A percentile compares a stretch with the other conserved stretches of the same genome.
phyloP scores from a whole-genome alignment of 768 basidiomycete species.

The Hericium erinaceus region DNA sequence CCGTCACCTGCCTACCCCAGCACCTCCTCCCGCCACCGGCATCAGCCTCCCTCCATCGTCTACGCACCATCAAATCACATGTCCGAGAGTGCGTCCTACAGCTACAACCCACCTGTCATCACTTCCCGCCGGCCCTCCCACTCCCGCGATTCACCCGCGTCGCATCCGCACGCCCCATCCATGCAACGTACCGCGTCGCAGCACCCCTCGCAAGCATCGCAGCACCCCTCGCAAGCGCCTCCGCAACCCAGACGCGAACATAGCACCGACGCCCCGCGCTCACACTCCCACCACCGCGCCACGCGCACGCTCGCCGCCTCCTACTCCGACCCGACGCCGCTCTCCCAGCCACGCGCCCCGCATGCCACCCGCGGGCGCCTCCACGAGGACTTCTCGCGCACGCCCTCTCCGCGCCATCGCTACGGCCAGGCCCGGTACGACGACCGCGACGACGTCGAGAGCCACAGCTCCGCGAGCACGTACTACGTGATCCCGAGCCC shows the following conservation, averaged over 20 bases:
- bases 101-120: slow-evolving; percentile 11
- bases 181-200: slow-evolving; percentile 1
- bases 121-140: background rate
- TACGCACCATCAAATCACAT: slow-evolving; percentile 7
- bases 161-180: background rate
- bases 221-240: background rate
- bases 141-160: background rate
- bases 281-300: background rate
- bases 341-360: background rate
- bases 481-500: slow-evolving; percentile 66
- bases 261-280: background rate
- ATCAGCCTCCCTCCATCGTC: slow-evolving; percentile 7
- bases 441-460: slow-evolving; percentile 27
- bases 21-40: background rate
- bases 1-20: background rate
- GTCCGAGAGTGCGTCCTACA: slow-evolving; percentile 7
- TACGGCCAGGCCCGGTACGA: background rate
- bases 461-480: slow-evolving; percentile 55
- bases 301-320: slow-evolving; percentile 7
- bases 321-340: slow-evolving; percentile 13
- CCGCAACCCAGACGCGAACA: background rate
- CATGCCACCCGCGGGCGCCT: slow-evolving; percentile 5
- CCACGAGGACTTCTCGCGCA: slow-evolving; percentile 10
- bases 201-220: background rate
- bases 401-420: slow-evolving; percentile 8